phyloP scores from a whole-genome alignment of 106 monocot species.

The Hemerocallis citrina region DNA sequence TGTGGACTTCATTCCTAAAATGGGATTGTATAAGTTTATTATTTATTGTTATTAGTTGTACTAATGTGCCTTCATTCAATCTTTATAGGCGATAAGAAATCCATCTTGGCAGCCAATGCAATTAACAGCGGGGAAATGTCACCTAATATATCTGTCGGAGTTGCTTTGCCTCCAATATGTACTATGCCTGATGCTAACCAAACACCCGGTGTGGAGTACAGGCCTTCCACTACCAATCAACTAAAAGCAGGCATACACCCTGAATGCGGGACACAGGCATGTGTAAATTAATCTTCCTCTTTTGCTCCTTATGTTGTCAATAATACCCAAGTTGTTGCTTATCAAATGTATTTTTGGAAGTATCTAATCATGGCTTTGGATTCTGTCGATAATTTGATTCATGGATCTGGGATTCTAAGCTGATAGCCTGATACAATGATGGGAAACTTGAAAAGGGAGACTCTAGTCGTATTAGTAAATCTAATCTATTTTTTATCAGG shows the following conservation, averaged over 20 bases:
- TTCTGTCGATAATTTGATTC: too few species aligned
- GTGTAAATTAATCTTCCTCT: constrained; percentile 9
- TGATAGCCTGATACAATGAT: too few species aligned
- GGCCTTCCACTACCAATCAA: constrained; percentile 21
- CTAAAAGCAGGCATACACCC: constrained; percentile 7
- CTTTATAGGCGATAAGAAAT: constrained; percentile 36
- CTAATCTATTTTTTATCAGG: too few species aligned
- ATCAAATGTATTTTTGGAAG: neutral
- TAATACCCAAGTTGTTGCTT: neutral
- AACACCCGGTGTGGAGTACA: constrained; percentile 16
- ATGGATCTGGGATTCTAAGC: too few species aligned
- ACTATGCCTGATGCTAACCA: constrained; percentile 11
- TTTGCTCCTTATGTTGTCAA: neutral
- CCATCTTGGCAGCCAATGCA: constrained; percentile 7
- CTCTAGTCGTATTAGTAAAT: neutral
- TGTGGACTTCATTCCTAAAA: too few species aligned
- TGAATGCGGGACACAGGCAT: constrained; percentile 40
- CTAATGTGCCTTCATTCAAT: constrained; percentile 2
- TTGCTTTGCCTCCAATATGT: constrained; percentile 9
- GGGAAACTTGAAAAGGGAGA: too few species aligned
- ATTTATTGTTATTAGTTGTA: neutral
- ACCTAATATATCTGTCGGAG: constrained; percentile 21
- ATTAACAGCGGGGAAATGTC: constrained; percentile 17
- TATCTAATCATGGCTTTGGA: neutral
- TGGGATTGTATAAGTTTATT: too few species aligned